A percentile compares a stretch with the other conserved stretches of the same genome.
phyloP scores from a whole-genome alignment of 2,329 filamentous ascomycete species.

The Dactylellina drechsleri region DNA sequence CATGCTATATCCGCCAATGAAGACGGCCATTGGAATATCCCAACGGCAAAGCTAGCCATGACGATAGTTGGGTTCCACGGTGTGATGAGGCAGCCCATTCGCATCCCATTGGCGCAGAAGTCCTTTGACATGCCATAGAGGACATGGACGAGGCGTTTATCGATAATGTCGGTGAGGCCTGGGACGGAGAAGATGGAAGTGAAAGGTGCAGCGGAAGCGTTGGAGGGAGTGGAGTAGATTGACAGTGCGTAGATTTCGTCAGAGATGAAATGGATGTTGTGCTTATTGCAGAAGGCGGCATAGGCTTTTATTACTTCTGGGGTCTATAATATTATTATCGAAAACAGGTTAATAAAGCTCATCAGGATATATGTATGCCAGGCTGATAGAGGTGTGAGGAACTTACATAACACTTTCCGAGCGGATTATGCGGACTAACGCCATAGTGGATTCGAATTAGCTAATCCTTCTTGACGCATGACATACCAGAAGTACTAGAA shows the following conservation, averaged over 20 bases:
- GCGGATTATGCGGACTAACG: slow-evolving; percentile 60
- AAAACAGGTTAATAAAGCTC: neutral
- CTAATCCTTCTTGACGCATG: neutral
- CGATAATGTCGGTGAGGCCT: slow-evolving; percentile 63
- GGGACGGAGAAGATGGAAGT: slow-evolving; percentile 63
- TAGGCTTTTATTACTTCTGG: slow-evolving; percentile 59
- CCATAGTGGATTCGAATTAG: neutral
- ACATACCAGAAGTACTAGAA: too few species aligned
- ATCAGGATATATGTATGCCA: neutral
- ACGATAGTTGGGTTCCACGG: slow-evolving; percentile 64
- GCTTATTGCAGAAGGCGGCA: slow-evolving; percentile 66
- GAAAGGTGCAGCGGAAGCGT: slow-evolving; percentile 61
- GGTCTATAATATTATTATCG: slow-evolving; percentile 38
- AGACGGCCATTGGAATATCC: slow-evolving; percentile 66
- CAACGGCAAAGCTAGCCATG: slow-evolving; percentile 61
- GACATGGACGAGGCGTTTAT: slow-evolving; percentile 66
- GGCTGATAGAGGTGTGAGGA: too few species aligned
- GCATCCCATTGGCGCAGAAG: slow-evolving; percentile 69
- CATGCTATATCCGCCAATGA: slow-evolving; percentile 63
- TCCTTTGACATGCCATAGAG: slow-evolving; percentile 66
- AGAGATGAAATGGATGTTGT: slow-evolving; percentile 68
- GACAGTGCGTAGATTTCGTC: slow-evolving; percentile 72
- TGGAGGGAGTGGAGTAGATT: slow-evolving; percentile 64
- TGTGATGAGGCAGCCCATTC: slow-evolving; percentile 67
- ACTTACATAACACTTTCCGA: slow-evolving; percentile 60